Base-by-base conservation (phyloP, 306 rosid genomes). In the Fragaria vesca region DNA sequence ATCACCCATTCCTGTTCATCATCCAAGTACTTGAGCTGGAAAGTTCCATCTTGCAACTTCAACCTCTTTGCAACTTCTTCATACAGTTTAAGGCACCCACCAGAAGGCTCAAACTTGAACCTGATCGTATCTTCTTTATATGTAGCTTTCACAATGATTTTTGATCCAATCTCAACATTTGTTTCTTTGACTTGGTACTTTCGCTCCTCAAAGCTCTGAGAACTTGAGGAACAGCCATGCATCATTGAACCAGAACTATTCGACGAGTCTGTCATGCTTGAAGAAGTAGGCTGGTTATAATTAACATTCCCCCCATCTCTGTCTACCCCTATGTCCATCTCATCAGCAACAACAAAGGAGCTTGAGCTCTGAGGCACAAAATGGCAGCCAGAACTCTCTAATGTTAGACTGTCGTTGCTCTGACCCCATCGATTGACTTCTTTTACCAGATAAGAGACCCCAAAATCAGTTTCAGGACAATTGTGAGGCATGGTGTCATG, bases 1-100 rank as follows among this genome's bases (percentile, higher is more conserved):
- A 90, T 89, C 71, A 93, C 97, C 98, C 97, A 93, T 79, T 93
- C 97, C 66, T 91, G 86, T 81, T 93, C 96, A 74, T 93, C 97
- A 26, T 93, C 98, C 20, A 91, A 76, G 78, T 91, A 93, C 70
- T 85, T 93, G 78, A 91, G 96, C 73, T 86, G 92, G 79, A 93
- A 93, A 32, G 88, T 67, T 48, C 96, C 97, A 2, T 72, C 81
- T 78, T 86, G 91, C 62, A 93, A 81, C 75, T 81, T 93, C 83
- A 93, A 91, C 81, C 96, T 82, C 78, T 75, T 73, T 28, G 82
- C 96, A 73, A 94, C 85, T 81, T 91, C 98, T 74, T 94, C 96
- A 13, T 88, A 89, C 47, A 94, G 86, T 72, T 83, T 89, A 26
- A 81, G 79, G 77, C 85, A 94, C 47, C 93, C 89, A 58, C 71